These are phyloP conservation scores for Phoma sp. DNA, from an alignment of 2,329 filamentous ascomycete species.

Conservation along the genomic window DNA sequence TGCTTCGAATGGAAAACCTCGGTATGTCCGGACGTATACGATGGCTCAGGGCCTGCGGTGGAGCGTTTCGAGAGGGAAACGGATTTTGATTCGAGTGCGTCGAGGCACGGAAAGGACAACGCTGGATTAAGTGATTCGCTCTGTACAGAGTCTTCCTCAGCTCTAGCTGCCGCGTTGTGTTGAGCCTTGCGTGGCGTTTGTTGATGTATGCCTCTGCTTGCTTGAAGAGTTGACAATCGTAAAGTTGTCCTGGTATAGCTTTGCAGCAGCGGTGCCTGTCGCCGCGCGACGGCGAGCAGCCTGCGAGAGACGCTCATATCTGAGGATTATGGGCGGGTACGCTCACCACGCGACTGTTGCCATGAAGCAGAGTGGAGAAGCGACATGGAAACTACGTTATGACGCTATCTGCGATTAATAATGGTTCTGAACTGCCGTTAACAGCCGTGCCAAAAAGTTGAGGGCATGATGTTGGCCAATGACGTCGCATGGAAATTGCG, in stretches of 20 bases:
- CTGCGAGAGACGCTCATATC: constrained; percentile 43
- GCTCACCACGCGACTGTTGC: constrained; percentile 5
- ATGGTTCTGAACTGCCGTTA: constrained; percentile 6
- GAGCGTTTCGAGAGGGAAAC: constrained; percentile 74
- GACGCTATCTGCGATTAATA: constrained; percentile 13
- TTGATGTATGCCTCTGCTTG: constrained; percentile 38
- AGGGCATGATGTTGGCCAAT: constrained; percentile 3
- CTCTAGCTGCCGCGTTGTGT: constrained; percentile 24
- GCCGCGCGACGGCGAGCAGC: constrained; percentile 32
- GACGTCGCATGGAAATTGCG: constrained; percentile 15
- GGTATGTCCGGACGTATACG: constrained; percentile 90
- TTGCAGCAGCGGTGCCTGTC: constrained; percentile 16
- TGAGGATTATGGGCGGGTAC: not conserved
- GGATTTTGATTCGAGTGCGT: constrained; percentile 56
- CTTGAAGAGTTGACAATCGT: constrained; percentile 17
- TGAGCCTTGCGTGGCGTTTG: constrained; percentile 37
- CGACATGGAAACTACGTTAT: not conserved
- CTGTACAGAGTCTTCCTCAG: constrained; percentile 27
- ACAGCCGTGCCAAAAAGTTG: constrained; percentile 8
- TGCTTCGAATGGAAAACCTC: constrained; percentile 75
- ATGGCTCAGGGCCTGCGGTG: constrained; percentile 82
- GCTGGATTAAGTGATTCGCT: constrained; percentile 48
- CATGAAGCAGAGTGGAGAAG: constrained; percentile 6
- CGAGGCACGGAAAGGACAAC: constrained; percentile 51
- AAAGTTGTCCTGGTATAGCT: constrained; percentile 13